These are phyloP conservation scores for Chlorella sp. DNA, from an alignment of 139 green algal species.

Conservation along the genomic window DNA sequence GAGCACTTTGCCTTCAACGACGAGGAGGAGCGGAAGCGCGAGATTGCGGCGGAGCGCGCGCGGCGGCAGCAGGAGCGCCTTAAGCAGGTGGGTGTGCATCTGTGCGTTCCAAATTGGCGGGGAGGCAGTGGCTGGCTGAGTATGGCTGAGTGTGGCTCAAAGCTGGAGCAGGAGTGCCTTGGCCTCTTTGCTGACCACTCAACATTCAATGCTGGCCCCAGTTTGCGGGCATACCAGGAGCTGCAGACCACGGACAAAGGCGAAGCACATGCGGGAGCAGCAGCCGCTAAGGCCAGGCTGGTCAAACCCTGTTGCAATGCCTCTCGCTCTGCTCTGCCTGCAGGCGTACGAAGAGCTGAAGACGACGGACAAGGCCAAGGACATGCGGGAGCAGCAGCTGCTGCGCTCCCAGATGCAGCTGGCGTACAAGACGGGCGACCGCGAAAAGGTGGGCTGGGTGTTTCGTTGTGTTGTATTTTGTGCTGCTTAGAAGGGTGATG, in stretches of 20 bases:
- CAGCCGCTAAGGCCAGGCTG: too few species aligned
- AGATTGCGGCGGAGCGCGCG: conserved; percentile 60
- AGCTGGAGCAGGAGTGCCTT: too few species aligned
- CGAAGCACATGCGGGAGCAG: too few species aligned
- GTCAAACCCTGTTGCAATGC: not conserved
- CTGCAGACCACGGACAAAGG: conserved; percentile 58
- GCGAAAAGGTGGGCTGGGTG: not conserved
- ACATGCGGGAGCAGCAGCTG: conserved; percentile 61
- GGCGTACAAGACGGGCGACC: conserved; percentile 86
- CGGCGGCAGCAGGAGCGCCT: conserved; percentile 61
- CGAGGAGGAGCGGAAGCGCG: conserved; percentile 66
- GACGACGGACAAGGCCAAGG: conserved; percentile 53
- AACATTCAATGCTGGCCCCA: too few species aligned
- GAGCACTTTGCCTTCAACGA: conserved; percentile 63
- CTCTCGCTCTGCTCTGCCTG: not conserved
- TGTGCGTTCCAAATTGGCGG: not conserved
- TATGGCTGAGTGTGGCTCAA: not conserved
- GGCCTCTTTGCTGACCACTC: too few species aligned
- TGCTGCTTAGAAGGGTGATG: too few species aligned
- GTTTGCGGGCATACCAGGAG: conserved; percentile 63
- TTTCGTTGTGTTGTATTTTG: too few species aligned
- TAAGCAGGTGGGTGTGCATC: conserved; percentile 1
- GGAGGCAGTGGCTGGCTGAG: not conserved
- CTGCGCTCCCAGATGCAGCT: conserved; percentile 82
- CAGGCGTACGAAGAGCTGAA: conserved; percentile 81